Base-by-base conservation (phyloP, 2,329 filamentous ascomycete genomes). In the Fusarium nematophilum region DNA sequence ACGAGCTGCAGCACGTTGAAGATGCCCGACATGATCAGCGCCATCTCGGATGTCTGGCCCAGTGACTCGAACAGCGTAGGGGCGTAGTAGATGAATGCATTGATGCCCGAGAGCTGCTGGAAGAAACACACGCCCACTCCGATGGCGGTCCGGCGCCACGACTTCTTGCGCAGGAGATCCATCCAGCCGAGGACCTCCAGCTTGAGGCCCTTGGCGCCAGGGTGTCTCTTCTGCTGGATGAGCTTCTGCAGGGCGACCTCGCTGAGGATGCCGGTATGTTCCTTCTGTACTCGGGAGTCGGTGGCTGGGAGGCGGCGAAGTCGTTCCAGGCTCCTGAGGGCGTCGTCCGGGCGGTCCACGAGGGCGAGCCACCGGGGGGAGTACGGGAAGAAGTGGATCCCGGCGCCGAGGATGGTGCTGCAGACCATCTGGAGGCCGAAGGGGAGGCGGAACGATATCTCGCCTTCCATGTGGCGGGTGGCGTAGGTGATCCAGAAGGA, bases 201-300 rank as follows among this genome's bases (percentile, higher is more conserved):
- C 52, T 75, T 78, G 9, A 67, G 63, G 36, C 56, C 56, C 5
- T 30, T 23, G 15, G 76, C 75, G 13, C 78, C 45, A 11, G 49
- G 49, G 34, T 51, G 39, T 17, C 55, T 43, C 7, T 39, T 44
- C 31, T 57, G 47, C 17, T 26, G 15, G 5, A 57, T 14, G 10
- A 45, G 70, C 37, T 76, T 68, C 47, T 82, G 77, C 59, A 83
- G 78, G 21, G 75, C 68, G 4, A 79, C 79, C 49, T 84, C 81
- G 3, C 79, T 75, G 2, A 79, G 70, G 49, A 84, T 84, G 25
- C 78, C 81, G 31, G 75, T 74, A 74, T 76, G 81, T 56, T 84
- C 82, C 23, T 73, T 65, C 27, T 78, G 73, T 0, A 85, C 74
- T 15, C 79, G 71, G 2, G 69, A 56, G 49, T 84, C 80, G 4